Base-by-base conservation (phyloP, 139 green algal species). In the Coelastrella sp. region DNA sequence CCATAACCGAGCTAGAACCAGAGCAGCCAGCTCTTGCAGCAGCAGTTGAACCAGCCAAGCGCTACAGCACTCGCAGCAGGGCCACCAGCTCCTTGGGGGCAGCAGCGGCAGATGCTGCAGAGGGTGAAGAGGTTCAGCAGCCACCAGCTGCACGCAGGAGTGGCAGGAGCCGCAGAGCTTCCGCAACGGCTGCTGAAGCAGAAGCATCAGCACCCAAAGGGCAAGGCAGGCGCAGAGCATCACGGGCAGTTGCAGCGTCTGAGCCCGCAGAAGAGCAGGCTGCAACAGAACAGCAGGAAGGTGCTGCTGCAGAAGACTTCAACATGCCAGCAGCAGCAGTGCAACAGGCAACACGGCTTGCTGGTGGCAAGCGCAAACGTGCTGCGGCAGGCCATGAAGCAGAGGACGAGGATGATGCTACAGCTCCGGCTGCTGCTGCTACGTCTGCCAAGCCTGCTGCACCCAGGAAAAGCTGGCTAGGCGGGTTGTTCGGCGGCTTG, bases 61-160 rank as follows among this genome's bases (percentile, higher is more conserved):
- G 82, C 20, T 64, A 57, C 82, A 66, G 82, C 32, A 87, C 82
- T 20, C 82, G 82, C 82, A 87, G 82, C 82, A 87, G 82, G 22
- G 82, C 14, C 22, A 87, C 64, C 32, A 87, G 82, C 32, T 65
- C 64, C 7, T 17, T 80, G 22, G 23, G 23, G 7, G 74, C 74
- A 20, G 82, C 82, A 56, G 82, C 82, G 64, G 82, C 65, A n/a
- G 54, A 56, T 66, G 65, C 19, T 19, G 65, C 64, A 58, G 74
- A 87, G 17, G 82, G 64, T 5, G 82, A 87, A 65, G 82, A 87
- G 65, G 82, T 87, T 22, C 82, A 78, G 65, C 65, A 64, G 65
- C 82, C 4, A n/a, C 64, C 61, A 22, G 22, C 61, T 23, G 61
- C 19, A 22, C 58, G 61, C 10, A 58, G 80, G 59, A 68, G 59